Evolutionary conservation across 441 rosid genomes (phyloP).

Genomic region (Populus tomentosa): DNA sequence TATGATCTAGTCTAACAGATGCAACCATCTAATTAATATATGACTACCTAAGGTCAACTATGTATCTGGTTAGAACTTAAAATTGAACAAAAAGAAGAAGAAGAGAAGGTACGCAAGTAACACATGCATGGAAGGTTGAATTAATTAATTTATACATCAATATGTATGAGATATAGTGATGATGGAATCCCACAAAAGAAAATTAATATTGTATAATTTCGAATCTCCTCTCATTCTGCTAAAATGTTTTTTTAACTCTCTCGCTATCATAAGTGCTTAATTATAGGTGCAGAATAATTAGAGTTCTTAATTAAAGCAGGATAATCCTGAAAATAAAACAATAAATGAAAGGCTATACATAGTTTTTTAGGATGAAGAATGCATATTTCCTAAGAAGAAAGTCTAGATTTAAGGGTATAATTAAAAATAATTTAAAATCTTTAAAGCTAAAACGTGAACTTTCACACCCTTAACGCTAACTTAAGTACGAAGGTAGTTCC

Average conservation of each 20-base stretch:
- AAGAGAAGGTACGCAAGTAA: too few relatives aligned
- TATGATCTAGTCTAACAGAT: too few relatives aligned
- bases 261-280: background rate
- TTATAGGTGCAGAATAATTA: background rate
- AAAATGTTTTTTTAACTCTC: background rate
- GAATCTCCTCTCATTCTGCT: background rate
- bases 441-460: background rate
- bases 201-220: background rate
- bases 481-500: too few relatives aligned
- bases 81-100: background rate
- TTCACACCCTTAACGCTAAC: background rate
- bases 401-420: background rate
- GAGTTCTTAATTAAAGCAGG: too few relatives aligned
- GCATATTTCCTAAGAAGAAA: background rate
- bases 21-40: background rate
- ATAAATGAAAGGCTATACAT: background rate
- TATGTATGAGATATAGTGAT: background rate
- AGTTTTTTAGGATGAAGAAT: too few relatives aligned
- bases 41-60: background rate
- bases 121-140: background rate
- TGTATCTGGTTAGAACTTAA: background rate
- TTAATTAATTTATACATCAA: background rate
- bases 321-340: background rate
- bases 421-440: too few relatives aligned
- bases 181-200: background rate